phyloP scores from a whole-genome alignment of 176 grass and related monocot genomes.

The Carex kokanica region DNA sequence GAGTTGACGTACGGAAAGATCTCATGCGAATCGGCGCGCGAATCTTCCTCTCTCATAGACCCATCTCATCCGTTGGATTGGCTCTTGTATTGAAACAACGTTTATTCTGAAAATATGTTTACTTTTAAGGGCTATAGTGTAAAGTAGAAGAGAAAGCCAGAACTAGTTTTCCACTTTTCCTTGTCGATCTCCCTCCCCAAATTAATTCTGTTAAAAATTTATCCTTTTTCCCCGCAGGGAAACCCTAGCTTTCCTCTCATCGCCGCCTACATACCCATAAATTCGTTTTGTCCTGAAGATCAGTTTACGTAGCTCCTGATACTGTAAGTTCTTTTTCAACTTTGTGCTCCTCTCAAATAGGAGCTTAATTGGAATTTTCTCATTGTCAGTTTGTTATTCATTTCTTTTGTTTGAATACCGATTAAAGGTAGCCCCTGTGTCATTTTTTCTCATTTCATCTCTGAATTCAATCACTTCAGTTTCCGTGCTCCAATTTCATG shows the following conservation, averaged over 20 bases:
- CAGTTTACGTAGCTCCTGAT: conserved; percentile 6
- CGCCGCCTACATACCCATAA: conserved; percentile 4
- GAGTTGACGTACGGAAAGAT: not conserved
- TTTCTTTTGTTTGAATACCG: not conserved
- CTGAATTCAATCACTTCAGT: not conserved
- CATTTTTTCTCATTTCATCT: not conserved
- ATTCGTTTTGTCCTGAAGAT: not conserved
- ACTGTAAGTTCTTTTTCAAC: not conserved
- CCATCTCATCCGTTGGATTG: too few relatives aligned
- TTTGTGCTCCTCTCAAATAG: not conserved
- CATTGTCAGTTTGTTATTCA: not conserved
- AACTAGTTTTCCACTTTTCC: not conserved
- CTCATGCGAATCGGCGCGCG: not conserved
- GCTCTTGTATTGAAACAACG: too few relatives aligned
- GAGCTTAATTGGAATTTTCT: conserved; percentile 9
- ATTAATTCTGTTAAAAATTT: conserved; percentile 3
- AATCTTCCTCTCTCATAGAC: too few relatives aligned
- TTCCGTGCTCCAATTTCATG: not conserved
- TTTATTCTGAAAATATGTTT: not conserved
- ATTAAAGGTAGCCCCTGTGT: not conserved
- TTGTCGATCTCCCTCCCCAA: conserved; percentile 22
- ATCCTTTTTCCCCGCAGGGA: conserved; percentile 21
- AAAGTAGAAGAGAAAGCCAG: not conserved
- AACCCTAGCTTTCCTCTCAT: conserved; percentile 29
- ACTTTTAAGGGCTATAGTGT: not conserved